A percentile compares a stretch with the other conserved stretches of the same genome.
phyloP scores from a whole-genome alignment of 208 protist species.

The Trichomonas vaginalis region DNA sequence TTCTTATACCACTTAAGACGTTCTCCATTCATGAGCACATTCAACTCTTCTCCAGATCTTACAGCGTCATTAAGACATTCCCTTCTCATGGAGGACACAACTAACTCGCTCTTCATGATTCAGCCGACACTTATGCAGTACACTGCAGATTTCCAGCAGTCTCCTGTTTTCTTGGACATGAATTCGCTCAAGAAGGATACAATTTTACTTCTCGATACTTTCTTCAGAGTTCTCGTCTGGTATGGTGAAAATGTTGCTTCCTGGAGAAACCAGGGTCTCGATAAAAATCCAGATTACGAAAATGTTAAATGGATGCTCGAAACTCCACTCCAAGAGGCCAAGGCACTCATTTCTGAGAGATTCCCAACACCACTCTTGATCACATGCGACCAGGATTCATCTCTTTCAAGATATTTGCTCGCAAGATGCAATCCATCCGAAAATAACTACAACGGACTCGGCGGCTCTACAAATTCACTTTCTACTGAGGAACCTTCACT shows the following conservation, averaged over 20 bases:
- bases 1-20: constrained; percentile 96
- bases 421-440: constrained; percentile 77
- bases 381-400: constrained; percentile 12
- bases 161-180: constrained; percentile 33
- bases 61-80: constrained; percentile 82
- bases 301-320: constrained; percentile 25
- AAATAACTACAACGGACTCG: not conserved
- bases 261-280: constrained; percentile 68
- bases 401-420: constrained; percentile 79
- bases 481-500: not conserved
- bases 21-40: constrained; percentile 77
- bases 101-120: constrained; percentile 77
- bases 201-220: constrained; percentile 92
- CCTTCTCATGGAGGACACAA: constrained; percentile 71
- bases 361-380: constrained; percentile 26
- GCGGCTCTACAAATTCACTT: not conserved
- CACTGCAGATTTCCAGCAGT: constrained; percentile 53
- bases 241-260: constrained; percentile 74
- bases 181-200: constrained; percentile 52
- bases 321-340: constrained; percentile 17
- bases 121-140: constrained; percentile 90
- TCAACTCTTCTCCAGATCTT: constrained; percentile 90
- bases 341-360: constrained; percentile 14
- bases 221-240: constrained; percentile 91
- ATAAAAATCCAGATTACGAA: constrained; percentile 48